phyloP scores from a whole-genome alignment of 1,139 yeast species.

The Diutina ranongensis region DNA sequence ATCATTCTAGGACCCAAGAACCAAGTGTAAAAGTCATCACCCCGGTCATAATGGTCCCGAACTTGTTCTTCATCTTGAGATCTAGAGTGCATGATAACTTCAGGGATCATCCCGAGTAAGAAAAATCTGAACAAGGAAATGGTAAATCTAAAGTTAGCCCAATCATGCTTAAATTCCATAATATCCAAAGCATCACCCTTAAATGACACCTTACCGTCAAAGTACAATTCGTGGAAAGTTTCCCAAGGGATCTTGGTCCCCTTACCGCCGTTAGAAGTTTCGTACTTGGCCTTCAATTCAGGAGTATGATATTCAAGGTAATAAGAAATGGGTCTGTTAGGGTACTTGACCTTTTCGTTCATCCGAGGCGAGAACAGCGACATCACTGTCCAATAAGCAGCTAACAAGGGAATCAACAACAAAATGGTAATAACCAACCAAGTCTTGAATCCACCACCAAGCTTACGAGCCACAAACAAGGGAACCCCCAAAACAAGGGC shows the following conservation, averaged over 20 bases:
- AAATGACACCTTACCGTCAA: slow-evolving; percentile 74
- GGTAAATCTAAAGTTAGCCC: slow-evolving; percentile 80
- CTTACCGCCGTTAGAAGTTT: slow-evolving; percentile 35
- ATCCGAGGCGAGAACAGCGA: slow-evolving; percentile 74
- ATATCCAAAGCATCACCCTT: slow-evolving; percentile 82
- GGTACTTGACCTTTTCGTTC: slow-evolving; percentile 67
- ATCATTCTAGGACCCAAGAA: slow-evolving; percentile 92
- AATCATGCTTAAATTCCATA: slow-evolving; percentile 81
- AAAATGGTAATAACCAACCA: slow-evolving; percentile 45
- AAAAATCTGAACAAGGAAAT: slow-evolving; percentile 68
- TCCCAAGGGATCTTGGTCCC: slow-evolving; percentile 80
- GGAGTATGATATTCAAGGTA: slow-evolving; percentile 77
- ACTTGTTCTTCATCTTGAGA: slow-evolving; percentile 96
- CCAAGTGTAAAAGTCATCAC: slow-evolving; percentile 93
- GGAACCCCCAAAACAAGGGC: slow-evolving; percentile 53
- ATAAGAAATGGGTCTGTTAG: slow-evolving; percentile 67
- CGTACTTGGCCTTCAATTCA: slow-evolving; percentile 59
- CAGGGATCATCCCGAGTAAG: slow-evolving; percentile 85
- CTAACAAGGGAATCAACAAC: slow-evolving; percentile 54
- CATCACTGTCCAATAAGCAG: slow-evolving; percentile 73
- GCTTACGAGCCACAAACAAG: slow-evolving; percentile 44
- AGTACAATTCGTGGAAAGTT: slow-evolving; percentile 82
- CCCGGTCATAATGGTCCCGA: slow-evolving; percentile 91
- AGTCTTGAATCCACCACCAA: slow-evolving; percentile 68
- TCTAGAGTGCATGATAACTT: slow-evolving; percentile 81